phyloP scores from a whole-genome alignment of 2,329 filamentous ascomycete genomes.

The Zasmidium cellare region DNA sequence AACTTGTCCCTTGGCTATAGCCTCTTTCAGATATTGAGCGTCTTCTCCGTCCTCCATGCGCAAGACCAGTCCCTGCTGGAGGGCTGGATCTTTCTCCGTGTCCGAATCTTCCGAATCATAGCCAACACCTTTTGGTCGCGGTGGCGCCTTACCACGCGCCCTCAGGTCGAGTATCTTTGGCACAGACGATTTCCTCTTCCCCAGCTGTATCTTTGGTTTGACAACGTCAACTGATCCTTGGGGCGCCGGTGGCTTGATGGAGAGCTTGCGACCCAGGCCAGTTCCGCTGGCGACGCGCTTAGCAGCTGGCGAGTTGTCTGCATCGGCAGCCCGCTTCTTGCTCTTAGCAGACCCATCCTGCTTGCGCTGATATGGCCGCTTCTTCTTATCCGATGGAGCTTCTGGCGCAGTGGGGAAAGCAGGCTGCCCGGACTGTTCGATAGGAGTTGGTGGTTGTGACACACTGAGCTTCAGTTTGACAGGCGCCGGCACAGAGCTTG shows the following conservation, averaged over 20 bases:
- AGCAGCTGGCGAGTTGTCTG: slow-evolving; percentile 31
- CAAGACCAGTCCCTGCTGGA: slow-evolving; percentile 86
- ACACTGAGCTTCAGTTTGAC: slow-evolving; percentile 28
- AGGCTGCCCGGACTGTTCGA: slow-evolving; percentile 25
- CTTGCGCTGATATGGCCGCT: slow-evolving; percentile 47
- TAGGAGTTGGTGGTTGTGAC: slow-evolving; percentile 28
- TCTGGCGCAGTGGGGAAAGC: slow-evolving; percentile 19
- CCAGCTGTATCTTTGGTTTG: slow-evolving; percentile 55
- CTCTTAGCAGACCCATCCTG: slow-evolving; percentile 27
- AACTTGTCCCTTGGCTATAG: slow-evolving; percentile 75
- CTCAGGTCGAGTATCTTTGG: slow-evolving; percentile 27
- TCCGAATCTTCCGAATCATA: slow-evolving; percentile 97
- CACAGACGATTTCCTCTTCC: slow-evolving; percentile 19
- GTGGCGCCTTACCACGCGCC: slow-evolving; percentile 22
- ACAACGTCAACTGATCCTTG: slow-evolving; percentile 40
- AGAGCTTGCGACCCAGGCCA: slow-evolving; percentile 26
- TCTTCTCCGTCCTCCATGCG: slow-evolving; percentile 86
- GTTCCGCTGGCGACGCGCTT: slow-evolving; percentile 32
- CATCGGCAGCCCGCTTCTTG: slow-evolving; percentile 37
- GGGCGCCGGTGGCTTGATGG: slow-evolving; percentile 34
- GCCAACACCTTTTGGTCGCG: slow-evolving; percentile 71
- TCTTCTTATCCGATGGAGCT: slow-evolving; percentile 29
- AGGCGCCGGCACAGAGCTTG: slow-evolving; percentile 15
- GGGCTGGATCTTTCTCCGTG: slow-evolving; percentile 78
- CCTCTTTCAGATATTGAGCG: slow-evolving; percentile 76